Base-by-base conservation (phyloP, 2,329 filamentous ascomycete genomes). In the Ascochyta viciae-villosae region DNA sequence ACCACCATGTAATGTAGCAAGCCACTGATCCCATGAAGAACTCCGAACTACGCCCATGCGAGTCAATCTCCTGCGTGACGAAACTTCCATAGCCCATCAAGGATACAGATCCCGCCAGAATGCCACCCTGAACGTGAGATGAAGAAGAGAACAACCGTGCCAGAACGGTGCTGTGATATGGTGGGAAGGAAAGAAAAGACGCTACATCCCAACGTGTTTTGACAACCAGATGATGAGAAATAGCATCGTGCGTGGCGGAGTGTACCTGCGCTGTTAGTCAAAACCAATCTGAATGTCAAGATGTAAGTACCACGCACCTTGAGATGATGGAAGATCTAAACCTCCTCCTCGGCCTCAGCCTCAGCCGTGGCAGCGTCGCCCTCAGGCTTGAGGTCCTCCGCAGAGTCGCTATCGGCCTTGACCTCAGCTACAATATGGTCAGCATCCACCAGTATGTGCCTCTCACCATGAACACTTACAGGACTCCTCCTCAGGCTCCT, bases 401-500 rank as follows among this genome's bases (percentile, higher is more conserved):
- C n/a, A 24, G 50, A 53, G 3, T 50, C 54, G n/a, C 22, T 15
- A 47, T 59, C 59, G 27, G 44, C 37, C 41, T 64, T 59, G 55
- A 43, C 50, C 26, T 57, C 41, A 33, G 44, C 55, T 58, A 12
- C 6, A 22, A 5, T 22, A 39, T 16, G 6, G 27, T 47, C 13
- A 27, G 62, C 50, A 10, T 54, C 47, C 16, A 37, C 22, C n/a
- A 34, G 47, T 3, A 57, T 50, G 19, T 50, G 38, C 22, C 51
- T 54, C 27, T 12, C 15, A 19, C 33, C 10, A 7, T 15, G 15
- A n/a, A 1, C 26, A 57, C 61, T 50, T 39, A 69, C 66, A 40
- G 19, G 50, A 33, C 34, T 66, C 63, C 4, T 63, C 65, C 31
- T 62, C 54, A 10, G 53, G 27, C 15, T 44, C 54, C 58, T 66